These are phyloP conservation scores for Pseudotsuga menziesii DNA, from an alignment of 75 land plant species.

Conservation along the genomic window DNA sequence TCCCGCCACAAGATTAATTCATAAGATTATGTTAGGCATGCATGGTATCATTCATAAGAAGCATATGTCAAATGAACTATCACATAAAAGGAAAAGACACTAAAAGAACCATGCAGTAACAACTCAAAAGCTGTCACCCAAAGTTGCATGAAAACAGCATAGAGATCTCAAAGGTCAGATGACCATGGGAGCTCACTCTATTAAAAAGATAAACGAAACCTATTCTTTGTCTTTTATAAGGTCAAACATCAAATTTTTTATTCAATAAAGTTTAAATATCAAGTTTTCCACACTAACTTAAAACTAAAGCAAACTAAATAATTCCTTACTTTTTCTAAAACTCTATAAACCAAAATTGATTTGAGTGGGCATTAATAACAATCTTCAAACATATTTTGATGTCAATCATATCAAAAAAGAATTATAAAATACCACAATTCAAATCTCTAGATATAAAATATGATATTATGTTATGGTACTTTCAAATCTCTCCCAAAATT, in stretches of 20 bases:
- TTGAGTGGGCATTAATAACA: too few species aligned
- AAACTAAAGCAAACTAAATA: too few species aligned
- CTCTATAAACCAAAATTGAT: too few species aligned
- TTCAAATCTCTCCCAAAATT: background rate
- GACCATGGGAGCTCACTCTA: background rate
- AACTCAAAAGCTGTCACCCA: background rate
- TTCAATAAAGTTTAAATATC: background rate
- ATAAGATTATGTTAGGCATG: too few species aligned
- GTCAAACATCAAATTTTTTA: too few species aligned
- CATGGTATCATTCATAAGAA: too few species aligned
- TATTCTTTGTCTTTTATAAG: background rate
- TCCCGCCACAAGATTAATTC: too few species aligned
- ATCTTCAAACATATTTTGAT: background rate
- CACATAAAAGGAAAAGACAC: too few species aligned
- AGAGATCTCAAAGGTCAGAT: background rate
- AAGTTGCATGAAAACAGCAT: background rate
- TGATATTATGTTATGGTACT: background rate
- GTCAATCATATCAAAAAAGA: conserved; percentile 2
- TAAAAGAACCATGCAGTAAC: background rate
- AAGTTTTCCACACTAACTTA: background rate
- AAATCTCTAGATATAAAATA: background rate
- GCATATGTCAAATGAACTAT: too few species aligned
- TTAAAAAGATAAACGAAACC: background rate
- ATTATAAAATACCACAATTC: background rate
- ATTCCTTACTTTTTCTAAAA: too few species aligned